These are phyloP conservation scores for Vitis hybrid DNA, from an alignment of 177 flowering plant genomes.

Conservation along the genomic window DNA sequence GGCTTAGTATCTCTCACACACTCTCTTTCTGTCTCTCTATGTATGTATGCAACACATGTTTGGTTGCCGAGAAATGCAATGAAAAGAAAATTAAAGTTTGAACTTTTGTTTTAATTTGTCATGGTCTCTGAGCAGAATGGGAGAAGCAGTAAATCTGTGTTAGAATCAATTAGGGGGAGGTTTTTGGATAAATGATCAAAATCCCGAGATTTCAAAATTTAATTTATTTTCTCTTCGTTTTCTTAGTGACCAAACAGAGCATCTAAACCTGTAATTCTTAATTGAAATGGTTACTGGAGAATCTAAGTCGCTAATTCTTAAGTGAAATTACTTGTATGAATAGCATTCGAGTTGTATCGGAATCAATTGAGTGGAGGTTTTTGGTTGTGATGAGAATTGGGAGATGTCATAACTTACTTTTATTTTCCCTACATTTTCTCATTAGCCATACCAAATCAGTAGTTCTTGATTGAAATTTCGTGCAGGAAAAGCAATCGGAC, in stretches of 20 bases:
- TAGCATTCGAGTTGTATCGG: too few species aligned
- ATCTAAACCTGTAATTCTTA: too few species aligned
- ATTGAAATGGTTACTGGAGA: too few species aligned
- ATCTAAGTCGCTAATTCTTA: too few species aligned
- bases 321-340: too few species aligned
- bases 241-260: neutral
- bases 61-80: conserved; percentile 3
- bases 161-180: conserved; percentile 1
- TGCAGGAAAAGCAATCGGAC: conserved; percentile 56
- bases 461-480: neutral
- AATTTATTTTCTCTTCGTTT: neutral
- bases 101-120: neutral
- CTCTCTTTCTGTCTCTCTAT: conserved; percentile 2
- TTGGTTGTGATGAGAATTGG: too few species aligned
- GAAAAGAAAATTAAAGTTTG: neutral
- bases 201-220: too few species aligned
- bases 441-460: neutral
- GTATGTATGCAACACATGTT: neutral
- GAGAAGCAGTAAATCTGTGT: neutral
- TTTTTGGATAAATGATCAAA: too few species aligned
- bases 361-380: too few species aligned
- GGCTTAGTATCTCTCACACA: conserved; percentile 40
- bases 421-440: neutral
- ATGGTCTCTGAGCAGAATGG: neutral
- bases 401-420: neutral